A percentile compares a stretch with the other conserved stretches of the same genome.
phyloP scores from a whole-genome alignment of 148 eudicot species.

The Dysphania ambrosioides region DNA sequence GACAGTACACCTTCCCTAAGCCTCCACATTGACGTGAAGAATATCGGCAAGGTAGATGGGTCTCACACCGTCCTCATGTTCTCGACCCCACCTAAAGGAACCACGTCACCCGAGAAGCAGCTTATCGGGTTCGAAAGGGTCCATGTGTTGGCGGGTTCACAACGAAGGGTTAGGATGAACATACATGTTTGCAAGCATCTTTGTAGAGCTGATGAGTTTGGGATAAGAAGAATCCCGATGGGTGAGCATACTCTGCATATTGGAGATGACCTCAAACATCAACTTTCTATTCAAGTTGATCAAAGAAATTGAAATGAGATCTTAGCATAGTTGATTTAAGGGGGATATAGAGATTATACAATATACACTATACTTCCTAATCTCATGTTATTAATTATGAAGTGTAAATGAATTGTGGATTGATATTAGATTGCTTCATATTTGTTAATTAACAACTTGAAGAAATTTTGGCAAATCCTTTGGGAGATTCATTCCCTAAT shows the following conservation, averaged over 20 bases:
- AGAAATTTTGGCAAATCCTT: background rate
- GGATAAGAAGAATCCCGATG: constrained; percentile 62
- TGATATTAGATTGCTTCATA: background rate
- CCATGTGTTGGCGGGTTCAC: constrained; percentile 51
- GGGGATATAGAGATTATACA: background rate
- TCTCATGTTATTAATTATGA: background rate
- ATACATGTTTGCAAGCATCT: constrained; percentile 59
- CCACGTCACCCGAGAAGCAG: constrained; percentile 38
- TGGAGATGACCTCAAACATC: constrained; percentile 76
- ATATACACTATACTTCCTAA: too few species aligned
- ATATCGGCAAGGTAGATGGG: constrained; percentile 58
- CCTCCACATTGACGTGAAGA: constrained; percentile 56
- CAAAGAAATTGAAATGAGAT: background rate
- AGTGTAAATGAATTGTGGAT: constrained; percentile 9
- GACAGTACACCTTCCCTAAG: constrained; percentile 30
- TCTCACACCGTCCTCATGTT: constrained; percentile 63
- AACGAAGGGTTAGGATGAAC: constrained; percentile 39
- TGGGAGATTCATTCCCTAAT: too few species aligned
- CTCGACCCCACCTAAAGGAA: constrained; percentile 44
- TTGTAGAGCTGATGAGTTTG: constrained; percentile 56
- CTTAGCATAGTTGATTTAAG: background rate
- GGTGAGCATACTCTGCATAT: constrained; percentile 70
- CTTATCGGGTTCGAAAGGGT: constrained; percentile 67
- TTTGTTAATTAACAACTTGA: constrained; percentile 4
- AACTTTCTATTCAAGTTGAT: constrained; percentile 39